Evolutionary conservation across 345 rosid genomes (phyloP).

Genomic region (Pseudoturritis turrita): DNA sequence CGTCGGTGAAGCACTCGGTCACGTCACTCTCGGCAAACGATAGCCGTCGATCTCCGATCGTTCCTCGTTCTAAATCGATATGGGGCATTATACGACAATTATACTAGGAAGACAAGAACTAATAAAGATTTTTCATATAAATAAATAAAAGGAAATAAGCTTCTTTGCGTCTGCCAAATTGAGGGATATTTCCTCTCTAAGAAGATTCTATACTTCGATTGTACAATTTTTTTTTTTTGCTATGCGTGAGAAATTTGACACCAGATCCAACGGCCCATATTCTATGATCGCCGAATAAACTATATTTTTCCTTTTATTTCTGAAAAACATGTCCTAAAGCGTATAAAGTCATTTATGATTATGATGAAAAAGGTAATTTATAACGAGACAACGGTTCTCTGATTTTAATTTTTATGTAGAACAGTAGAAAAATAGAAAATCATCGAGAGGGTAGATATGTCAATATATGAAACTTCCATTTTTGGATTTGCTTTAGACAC

Average conservation of each 20-base stretch:
- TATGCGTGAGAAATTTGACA: not conserved
- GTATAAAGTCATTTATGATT: not conserved
- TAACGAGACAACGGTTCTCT: not conserved
- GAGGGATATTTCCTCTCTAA: conserved; percentile 25
- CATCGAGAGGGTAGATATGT: no score
- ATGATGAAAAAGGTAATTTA: not conserved
- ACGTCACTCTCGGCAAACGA: conserved; percentile 18
- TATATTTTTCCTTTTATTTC: not conserved
- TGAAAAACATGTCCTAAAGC: not conserved
- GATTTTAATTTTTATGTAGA: not conserved
- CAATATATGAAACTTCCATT: not conserved
- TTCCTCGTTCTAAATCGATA: conserved; percentile 57
- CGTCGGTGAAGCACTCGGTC: conserved; percentile 38
- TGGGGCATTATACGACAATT: conserved; percentile 30
- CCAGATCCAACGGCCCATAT: conserved; percentile 21
- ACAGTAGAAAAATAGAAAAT: no score
- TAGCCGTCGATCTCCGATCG: conserved; percentile 31
- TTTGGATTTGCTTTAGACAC: not conserved
- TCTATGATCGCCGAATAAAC: not conserved
- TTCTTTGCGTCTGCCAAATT: not conserved
- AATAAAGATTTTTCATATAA: not conserved
- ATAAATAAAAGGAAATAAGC: conserved; percentile 1
- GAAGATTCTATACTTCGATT: conserved; percentile 37
- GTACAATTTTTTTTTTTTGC: not conserved
- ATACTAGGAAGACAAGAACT: not conserved